phyloP scores from a whole-genome alignment of 1,139 yeast species.

The Geotrichum restrictum region DNA sequence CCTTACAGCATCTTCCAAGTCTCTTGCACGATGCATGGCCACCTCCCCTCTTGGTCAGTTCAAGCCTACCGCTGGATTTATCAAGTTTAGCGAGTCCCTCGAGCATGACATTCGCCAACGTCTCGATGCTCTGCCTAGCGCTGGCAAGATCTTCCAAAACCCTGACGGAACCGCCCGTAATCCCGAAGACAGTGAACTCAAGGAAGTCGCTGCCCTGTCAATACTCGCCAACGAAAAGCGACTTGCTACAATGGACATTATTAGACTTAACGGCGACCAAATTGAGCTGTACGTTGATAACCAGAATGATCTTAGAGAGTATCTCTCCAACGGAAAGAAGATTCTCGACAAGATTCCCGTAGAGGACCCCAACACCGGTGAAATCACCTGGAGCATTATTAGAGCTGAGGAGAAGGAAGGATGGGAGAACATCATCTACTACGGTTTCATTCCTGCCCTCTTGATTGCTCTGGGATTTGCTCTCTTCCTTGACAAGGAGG shows the following conservation, averaged over 20 bases:
- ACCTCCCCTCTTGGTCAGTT: constrained; percentile 18
- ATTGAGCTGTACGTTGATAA: constrained; percentile 59
- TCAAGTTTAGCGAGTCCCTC: constrained; percentile 29
- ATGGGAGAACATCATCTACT: constrained; percentile 74
- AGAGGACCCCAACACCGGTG: constrained; percentile 74
- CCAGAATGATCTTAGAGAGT: constrained; percentile 57
- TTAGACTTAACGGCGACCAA: constrained; percentile 57
- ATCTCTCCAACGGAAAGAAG: constrained; percentile 55
- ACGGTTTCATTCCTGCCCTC: constrained; percentile 66
- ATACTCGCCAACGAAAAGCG: constrained; percentile 57
- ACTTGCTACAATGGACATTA: constrained; percentile 56
- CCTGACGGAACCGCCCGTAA: constrained; percentile 74
- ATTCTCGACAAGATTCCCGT: constrained; percentile 82
- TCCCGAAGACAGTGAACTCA: constrained; percentile 68
- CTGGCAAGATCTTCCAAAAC: constrained; percentile 54
- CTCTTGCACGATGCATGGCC: constrained; percentile 18
- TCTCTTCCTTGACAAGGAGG: constrained; percentile 47
- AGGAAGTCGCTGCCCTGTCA: constrained; percentile 69
- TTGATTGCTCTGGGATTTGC: constrained; percentile 45
- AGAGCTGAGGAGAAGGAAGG: constrained; percentile 79
- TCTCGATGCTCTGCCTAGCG: constrained; percentile 34
- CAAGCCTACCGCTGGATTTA: constrained; percentile 21
- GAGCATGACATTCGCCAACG: constrained; percentile 35
- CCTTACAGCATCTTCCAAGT: constrained; percentile 3
- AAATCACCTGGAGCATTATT: constrained; percentile 73